A percentile compares a stretch with the other conserved stretches of the same genome.
These are phyloP conservation scores for Boletus vermiculosoides DNA, from an alignment of 768 basidiomycete genomes.

Conservation along the genomic window DNA sequence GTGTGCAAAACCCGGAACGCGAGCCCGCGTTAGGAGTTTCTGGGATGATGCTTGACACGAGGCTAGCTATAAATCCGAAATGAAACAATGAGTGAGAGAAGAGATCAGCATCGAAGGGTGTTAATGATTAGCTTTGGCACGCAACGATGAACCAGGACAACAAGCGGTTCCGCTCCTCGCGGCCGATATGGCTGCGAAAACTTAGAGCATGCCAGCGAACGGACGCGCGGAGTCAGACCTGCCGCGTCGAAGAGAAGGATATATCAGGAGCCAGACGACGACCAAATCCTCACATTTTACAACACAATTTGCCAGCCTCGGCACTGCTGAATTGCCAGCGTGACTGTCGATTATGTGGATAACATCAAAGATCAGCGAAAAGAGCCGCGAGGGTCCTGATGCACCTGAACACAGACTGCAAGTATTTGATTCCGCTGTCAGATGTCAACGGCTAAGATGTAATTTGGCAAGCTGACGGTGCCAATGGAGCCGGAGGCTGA, in stretches of 20 bases:
- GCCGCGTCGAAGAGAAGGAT: neutral
- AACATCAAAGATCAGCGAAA: conserved; percentile 27
- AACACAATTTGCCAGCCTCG: conserved; percentile 1
- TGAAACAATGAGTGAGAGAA: conserved; percentile 34
- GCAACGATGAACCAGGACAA: conserved; percentile 26
- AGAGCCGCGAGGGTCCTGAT: conserved; percentile 5
- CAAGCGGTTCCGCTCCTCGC: conserved; percentile 29
- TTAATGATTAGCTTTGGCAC: conserved; percentile 36
- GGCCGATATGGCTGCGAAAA: conserved; percentile 22
- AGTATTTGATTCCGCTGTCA: conserved; percentile 34
- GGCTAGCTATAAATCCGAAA: conserved; percentile 38
- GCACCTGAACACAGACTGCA: conserved; percentile 13
- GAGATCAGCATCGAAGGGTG: conserved; percentile 33
- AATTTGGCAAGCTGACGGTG: conserved; percentile 2
- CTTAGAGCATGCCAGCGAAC: conserved; percentile 1
- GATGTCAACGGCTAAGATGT: conserved; percentile 16
- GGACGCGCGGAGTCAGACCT: conserved; percentile 8
- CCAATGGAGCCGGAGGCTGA: conserved; percentile 17
- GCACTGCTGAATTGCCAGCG: conserved; percentile 14
- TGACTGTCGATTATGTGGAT: conserved; percentile 17
- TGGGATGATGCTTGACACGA: conserved; percentile 32
- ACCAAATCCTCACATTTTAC: conserved; percentile 24
- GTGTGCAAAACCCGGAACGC: conserved; percentile 29
- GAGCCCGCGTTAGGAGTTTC: conserved; percentile 31
- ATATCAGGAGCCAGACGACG: conserved; percentile 5